Evolutionary conservation across 768 basidiomycete genomes (phyloP).

Genomic region (Boletus bicolor): DNA sequence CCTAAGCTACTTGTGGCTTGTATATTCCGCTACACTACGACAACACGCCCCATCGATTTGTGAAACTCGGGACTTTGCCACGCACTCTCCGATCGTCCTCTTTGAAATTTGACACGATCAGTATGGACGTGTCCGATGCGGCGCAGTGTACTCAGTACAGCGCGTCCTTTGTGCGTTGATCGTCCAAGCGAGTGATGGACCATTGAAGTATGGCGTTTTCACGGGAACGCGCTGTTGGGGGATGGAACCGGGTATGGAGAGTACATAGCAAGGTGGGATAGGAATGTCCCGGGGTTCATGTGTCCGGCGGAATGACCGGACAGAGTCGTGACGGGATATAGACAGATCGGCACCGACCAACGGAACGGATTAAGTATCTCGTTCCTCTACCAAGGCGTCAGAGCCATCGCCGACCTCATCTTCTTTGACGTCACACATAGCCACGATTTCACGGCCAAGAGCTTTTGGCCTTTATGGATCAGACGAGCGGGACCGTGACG

Average conservation of each 20-base stretch:
- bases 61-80: slow-evolving; percentile 67
- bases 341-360: slow-evolving; percentile 7
- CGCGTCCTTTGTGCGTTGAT: slow-evolving; percentile 12
- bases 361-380: background rate
- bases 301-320: slow-evolving; percentile 24
- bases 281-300: slow-evolving; percentile 23
- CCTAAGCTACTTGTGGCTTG: no score
- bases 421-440: slow-evolving; percentile 69
- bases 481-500: slow-evolving; percentile 50
- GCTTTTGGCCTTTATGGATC: slow-evolving; percentile 79
- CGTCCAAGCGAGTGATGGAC: slow-evolving; percentile 23
- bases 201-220: slow-evolving; percentile 21
- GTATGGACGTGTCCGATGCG: slow-evolving; percentile 20
- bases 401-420: slow-evolving; percentile 76
- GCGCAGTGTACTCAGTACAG: slow-evolving; percentile 17
- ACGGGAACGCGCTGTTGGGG: slow-evolving; percentile 34
- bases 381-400: slow-evolving; percentile 74
- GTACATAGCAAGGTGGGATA: slow-evolving; percentile 28
- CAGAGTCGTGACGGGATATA: slow-evolving; percentile 27
- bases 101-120: slow-evolving; percentile 23
- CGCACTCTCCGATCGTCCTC: slow-evolving; percentile 42
- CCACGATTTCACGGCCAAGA: slow-evolving; percentile 69
- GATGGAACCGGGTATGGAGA: slow-evolving; percentile 26
- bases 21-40: no score
- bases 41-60: slow-evolving; percentile 59